Conservation (phyloP, 441 rosid species). For the Populus hybrid region DNA sequence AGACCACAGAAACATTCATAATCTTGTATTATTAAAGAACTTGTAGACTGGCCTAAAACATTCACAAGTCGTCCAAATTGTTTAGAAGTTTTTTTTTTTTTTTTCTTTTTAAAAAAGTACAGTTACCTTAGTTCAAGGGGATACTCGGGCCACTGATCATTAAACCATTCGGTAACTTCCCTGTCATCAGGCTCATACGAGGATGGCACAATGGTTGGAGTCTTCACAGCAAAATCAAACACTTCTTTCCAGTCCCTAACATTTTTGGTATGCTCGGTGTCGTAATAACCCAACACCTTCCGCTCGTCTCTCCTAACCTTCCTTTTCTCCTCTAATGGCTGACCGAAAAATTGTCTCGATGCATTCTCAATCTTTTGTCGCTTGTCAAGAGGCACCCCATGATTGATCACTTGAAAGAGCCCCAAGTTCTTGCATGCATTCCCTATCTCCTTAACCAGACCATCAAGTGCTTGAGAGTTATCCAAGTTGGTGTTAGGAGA, state of each 20-base stretch:
- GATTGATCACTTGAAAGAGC: constrained; percentile 62
- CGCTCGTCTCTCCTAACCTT: constrained; percentile 46
- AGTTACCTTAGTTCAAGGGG: constrained; percentile 48
- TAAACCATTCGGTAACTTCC: constrained; percentile 23
- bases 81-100: too few relatives aligned
- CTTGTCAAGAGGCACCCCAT: constrained; percentile 48
- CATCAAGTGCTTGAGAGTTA: constrained; percentile 6
- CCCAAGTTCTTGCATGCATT: constrained; percentile 67
- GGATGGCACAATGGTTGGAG: constrained; percentile 43
- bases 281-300: constrained; percentile 48
- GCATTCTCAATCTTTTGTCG: constrained; percentile 30
- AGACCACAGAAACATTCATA: too few relatives aligned
- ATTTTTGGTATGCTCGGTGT: constrained; percentile 66
- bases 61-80: too few relatives aligned
- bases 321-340: constrained; percentile 48
- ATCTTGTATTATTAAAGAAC: too few relatives aligned
- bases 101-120: too few relatives aligned
- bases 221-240: constrained; percentile 22
- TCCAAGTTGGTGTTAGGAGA: constrained; percentile 8
- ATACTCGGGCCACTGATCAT: constrained; percentile 57
- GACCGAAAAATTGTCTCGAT: constrained; percentile 41
- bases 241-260: constrained; percentile 49
- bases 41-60: too few relatives aligned
- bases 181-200: constrained; percentile 38
- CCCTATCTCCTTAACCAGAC: constrained; percentile 37